Evolutionary conservation across 1,139 yeast genomes (phyloP).

Genomic region (Candida sp.): DNA sequence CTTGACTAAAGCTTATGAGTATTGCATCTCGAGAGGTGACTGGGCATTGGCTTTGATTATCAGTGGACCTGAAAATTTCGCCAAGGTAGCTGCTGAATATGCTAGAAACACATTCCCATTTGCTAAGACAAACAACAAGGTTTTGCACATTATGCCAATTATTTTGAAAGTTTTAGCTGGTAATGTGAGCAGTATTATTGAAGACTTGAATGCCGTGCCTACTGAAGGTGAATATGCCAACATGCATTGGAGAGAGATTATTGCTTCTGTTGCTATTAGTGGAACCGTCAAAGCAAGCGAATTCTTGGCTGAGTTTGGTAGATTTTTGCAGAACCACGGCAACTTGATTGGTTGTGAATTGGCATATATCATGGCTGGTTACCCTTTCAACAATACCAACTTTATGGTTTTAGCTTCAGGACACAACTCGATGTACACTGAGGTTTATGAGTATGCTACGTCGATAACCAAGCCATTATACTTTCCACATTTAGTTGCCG

Average conservation of each 20-base stretch:
- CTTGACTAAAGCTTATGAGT: slow-evolving; percentile 65
- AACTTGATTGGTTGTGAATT: slow-evolving; percentile 44
- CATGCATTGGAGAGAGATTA: slow-evolving; percentile 55
- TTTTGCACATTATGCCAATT: slow-evolving; percentile 60
- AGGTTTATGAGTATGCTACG: slow-evolving; percentile 70
- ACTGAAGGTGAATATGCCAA: slow-evolving; percentile 54
- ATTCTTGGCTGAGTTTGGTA: slow-evolving; percentile 60
- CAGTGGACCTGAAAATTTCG: slow-evolving; percentile 65
- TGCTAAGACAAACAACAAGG: slow-evolving; percentile 46
- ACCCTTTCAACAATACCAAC: slow-evolving; percentile 33
- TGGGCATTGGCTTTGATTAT: slow-evolving; percentile 82
- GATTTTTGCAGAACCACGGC: slow-evolving; percentile 38
- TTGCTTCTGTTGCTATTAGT: slow-evolving; percentile 48
- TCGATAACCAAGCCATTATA: slow-evolving; percentile 35
- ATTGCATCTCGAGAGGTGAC: slow-evolving; percentile 65
- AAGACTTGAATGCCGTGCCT: slow-evolving; percentile 46
- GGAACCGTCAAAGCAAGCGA: slow-evolving; percentile 38
- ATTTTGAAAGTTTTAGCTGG: slow-evolving; percentile 72
- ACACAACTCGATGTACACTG: slow-evolving; percentile 52
- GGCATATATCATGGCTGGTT: slow-evolving; percentile 53
- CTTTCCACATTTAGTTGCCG: slow-evolving; percentile 57
- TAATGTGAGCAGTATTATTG: slow-evolving; percentile 56
- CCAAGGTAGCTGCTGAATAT: slow-evolving; percentile 54
- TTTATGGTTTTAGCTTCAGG: slow-evolving; percentile 26
- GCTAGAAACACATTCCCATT: slow-evolving; percentile 41